phyloP scores from a whole-genome alignment of 495 filamentous ascomycete species.

The Trichocladium antarcticum region DNA sequence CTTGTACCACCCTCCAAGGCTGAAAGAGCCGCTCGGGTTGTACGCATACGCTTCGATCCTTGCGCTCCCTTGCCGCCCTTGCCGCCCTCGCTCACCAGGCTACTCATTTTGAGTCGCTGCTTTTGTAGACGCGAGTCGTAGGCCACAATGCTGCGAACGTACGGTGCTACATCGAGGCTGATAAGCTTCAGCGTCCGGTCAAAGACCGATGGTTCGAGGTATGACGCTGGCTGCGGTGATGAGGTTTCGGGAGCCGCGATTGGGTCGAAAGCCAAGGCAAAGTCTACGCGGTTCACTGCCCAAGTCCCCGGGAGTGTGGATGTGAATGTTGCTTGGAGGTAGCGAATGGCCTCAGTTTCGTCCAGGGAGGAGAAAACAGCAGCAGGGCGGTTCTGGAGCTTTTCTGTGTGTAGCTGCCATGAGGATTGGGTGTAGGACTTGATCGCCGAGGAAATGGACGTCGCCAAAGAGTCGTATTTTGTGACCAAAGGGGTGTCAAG shows the following conservation, averaged over 20 bases:
- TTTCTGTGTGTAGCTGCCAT: slow-evolving; percentile 14
- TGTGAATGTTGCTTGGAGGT: slow-evolving; percentile 23
- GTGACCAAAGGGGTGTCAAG: slow-evolving; percentile 39
- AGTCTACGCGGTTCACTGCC: slow-evolving; percentile 30
- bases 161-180: slow-evolving; percentile 69
- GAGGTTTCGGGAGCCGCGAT: slow-evolving; percentile 40
- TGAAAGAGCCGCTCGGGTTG: slow-evolving; percentile 66
- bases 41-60: slow-evolving; percentile 55
- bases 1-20: slow-evolving; percentile 74
- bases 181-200: slow-evolving; percentile 55
- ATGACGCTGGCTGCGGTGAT: slow-evolving; percentile 22
- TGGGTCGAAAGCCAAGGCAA: slow-evolving; percentile 46
- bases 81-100: slow-evolving; percentile 46
- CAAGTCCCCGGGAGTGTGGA: slow-evolving; percentile 10
- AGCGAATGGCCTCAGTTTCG: slow-evolving; percentile 21
- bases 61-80: slow-evolving; percentile 35
- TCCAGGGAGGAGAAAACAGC: slow-evolving; percentile 15
- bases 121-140: slow-evolving; percentile 61
- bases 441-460: slow-evolving; percentile 21
- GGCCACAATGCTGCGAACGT: slow-evolving; percentile 64
- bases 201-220: slow-evolving; percentile 52
- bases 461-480: slow-evolving; percentile 18
- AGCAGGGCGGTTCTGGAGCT: background rate
- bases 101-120: slow-evolving; percentile 52
- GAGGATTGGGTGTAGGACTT: slow-evolving; percentile 28